A percentile compares a stretch with the other conserved stretches of the same genome.
Evolutionary conservation across 2,329 filamentous ascomycete genomes (phyloP).

Genomic region (Fusarium sp.): DNA sequence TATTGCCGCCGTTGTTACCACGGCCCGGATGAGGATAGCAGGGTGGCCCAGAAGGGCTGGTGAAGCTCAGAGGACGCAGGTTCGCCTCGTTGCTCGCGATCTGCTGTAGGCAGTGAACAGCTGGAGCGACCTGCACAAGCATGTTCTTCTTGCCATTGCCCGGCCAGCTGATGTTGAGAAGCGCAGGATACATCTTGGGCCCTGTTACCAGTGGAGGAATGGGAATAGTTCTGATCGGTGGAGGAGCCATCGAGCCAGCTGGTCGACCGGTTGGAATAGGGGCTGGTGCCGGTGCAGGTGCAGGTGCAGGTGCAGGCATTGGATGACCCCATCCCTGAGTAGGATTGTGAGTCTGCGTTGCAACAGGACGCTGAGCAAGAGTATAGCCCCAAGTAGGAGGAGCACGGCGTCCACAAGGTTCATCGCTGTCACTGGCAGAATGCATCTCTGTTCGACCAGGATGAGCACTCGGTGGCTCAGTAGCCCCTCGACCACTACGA

Average conservation of each 20-base stretch:
- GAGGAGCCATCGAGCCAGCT: constrained; percentile 5
- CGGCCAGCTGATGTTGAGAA: constrained; percentile 45
- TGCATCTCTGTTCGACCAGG: constrained; percentile 18
- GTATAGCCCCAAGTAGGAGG: constrained; percentile 16
- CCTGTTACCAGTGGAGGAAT: constrained; percentile 8
- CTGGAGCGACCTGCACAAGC: constrained; percentile 44
- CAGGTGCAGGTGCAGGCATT: background rate
- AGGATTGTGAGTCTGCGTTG: constrained; percentile 9
- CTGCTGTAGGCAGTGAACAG: constrained; percentile 50
- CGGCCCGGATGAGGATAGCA: constrained; percentile 15
- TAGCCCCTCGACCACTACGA: constrained; percentile 20
- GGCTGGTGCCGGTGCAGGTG: constrained; percentile 3
- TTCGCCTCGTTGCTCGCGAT: constrained; percentile 39
- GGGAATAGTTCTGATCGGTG: constrained; percentile 13
- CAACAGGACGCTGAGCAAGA: constrained; percentile 17
- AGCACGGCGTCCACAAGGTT: constrained; percentile 10
- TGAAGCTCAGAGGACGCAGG: constrained; percentile 27
- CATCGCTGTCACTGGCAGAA: constrained; percentile 17
- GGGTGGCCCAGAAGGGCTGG: constrained; percentile 2
- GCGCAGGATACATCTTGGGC: constrained; percentile 35
- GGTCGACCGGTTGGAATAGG: constrained; percentile 8
- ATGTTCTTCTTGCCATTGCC: constrained; percentile 48
- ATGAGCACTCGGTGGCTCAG: constrained; percentile 25
- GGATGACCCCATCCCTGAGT: constrained; percentile 22
- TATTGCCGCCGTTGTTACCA: constrained; percentile 5